Evolutionary conservation across 768 basidiomycete genomes (phyloP), one percentile per base, ranked within the genome.

Genomic region (Boletus reticulatus): DNA sequence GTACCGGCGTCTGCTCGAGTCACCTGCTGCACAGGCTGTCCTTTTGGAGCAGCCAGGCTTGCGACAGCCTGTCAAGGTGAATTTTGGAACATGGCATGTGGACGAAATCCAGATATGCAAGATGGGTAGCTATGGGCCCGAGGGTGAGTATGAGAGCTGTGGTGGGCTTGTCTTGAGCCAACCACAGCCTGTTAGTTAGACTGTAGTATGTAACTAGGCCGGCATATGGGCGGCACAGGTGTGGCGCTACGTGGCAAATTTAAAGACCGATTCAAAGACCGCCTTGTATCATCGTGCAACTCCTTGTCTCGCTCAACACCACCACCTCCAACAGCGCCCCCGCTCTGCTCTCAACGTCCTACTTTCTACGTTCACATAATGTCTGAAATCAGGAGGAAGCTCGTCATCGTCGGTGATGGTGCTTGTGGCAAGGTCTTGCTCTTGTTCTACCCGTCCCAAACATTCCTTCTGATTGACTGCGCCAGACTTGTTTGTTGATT

Each of bases 351-450:
- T 66, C 61, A 57, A 65, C 59, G 62, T 59, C 56, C 64, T 59
- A 71, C 70, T 66, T 58, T 67, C 68, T 70, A 73, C 72, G 65
- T 61, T 67, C 71, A 59, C 44, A 65, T 67, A 74, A 98, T 98
- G 94, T 88, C 94, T 72, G 95, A 97, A 81, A 96, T 98, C 76
- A 85, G 95, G 78, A 89, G 94, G 76, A 98, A 98, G 78, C 88
- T 98, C 66, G 95, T 98, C 74, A 97, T 98, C 74, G 95, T 98
- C 64, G 95, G 95, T 74, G 94, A 96, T 79, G 94, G 94, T 84
- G 93, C 92, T 76, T 95, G 92, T 67, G 93, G 92, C 78, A 94
- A 94, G 89, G 90, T 90, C 38, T 48, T 65, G 50, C 32, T 52
- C 52, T 34, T 19, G 11, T n/a, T 24, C n/a, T 29, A 24, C 54